Base-by-base conservation (phyloP, 768 basidiomycete genomes). In the Boletus eberwhitei region DNA sequence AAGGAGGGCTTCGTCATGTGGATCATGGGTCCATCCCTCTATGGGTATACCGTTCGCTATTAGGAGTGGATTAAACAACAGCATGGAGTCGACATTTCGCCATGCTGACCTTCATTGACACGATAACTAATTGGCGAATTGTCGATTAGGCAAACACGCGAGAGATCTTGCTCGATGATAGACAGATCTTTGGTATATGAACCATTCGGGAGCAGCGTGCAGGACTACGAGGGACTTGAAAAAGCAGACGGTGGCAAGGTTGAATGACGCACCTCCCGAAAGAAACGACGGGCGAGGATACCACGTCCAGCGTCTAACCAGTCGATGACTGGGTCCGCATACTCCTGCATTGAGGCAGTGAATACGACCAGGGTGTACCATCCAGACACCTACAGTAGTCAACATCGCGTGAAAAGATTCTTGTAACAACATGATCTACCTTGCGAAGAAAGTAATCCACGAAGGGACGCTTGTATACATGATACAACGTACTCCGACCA, bases 311-410 rank as follows among this genome's bases (percentile, higher is more conserved):
- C 93, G 68, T 99, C 97, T 50, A 99, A 76, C 97, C 97, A 99
- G 73, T 99, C 97, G 61, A 99, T 99, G 29, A 99, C 95, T 0
- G 97, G 97, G 76, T 99, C 97, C 57, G 97, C 97, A 70, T 99
- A 99, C 73, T 99, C 97, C 66, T 94, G 90, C 91, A 99, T 93
- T 9, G 96, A 98, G 8, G 97, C 97, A 32, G 97, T 99, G 74
- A 96, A 99, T 59, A 99, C 93, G 50, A 99, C 94, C 55, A 99
- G 82, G 2, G 95, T 98, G 74, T 99, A 99, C 97, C 97, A 99
- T 24, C 87, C 80, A 31, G 97, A 95, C 38, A 98, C 96, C 95
- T 98, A 63, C n/a, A 40, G 54, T 31, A 44, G 47, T 67, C 44
- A 58, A 49, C 32, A 48, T 41, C 22, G 44, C 26, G 14, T 44